A percentile compares a stretch with the other conserved stretches of the same genome.
phyloP scores from a whole-genome alignment of 2,329 filamentous ascomycete genomes.

The Trichoderma asperellum region DNA sequence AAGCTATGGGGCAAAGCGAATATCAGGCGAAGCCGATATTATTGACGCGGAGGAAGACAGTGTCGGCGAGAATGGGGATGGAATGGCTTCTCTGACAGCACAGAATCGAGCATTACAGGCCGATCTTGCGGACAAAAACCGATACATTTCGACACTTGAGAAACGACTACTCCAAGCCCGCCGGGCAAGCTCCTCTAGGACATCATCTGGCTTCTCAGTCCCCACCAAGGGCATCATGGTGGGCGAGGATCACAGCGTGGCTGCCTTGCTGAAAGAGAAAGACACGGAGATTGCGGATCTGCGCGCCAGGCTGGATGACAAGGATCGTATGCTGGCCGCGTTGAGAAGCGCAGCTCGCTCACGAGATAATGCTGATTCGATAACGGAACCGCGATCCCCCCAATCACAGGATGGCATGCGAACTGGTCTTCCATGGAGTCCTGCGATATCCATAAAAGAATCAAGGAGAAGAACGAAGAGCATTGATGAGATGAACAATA shows the following conservation, averaged over 20 bases:
- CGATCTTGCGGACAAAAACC: slow-evolving; percentile 95
- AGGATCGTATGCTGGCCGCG: slow-evolving; percentile 89
- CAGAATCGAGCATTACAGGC: slow-evolving; percentile 91
- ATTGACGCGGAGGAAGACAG: slow-evolving; percentile 66
- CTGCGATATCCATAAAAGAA: slow-evolving; percentile 29
- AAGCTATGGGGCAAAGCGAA: slow-evolving; percentile 47
- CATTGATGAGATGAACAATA: slow-evolving; percentile 89
- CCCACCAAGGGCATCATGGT: slow-evolving; percentile 67
- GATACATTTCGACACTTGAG: slow-evolving; percentile 93
- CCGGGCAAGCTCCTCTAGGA: slow-evolving; percentile 83
- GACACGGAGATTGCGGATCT: slow-evolving; percentile 91
- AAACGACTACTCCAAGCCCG: slow-evolving; percentile 89
- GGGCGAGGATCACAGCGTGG: slow-evolving; percentile 78
- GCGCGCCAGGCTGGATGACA: slow-evolving; percentile 87
- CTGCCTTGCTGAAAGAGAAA: slow-evolving; percentile 78
- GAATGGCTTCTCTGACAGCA: slow-evolving; percentile 77
- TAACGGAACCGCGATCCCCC: slow-evolving; percentile 42
- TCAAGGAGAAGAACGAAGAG: slow-evolving; percentile 65
- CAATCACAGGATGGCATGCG: slow-evolving; percentile 30
- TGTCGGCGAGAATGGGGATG: slow-evolving; percentile 82
- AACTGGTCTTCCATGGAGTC: slow-evolving; percentile 34
- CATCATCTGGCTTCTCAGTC: slow-evolving; percentile 72
- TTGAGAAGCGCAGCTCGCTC: slow-evolving; percentile 84
- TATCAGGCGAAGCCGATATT: slow-evolving; percentile 47
- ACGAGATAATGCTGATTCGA: slow-evolving; percentile 74